Evolutionary conservation across 2,329 filamentous ascomycete genomes (phyloP).

Genomic region (Paraphaeosphaeria minitans): DNA sequence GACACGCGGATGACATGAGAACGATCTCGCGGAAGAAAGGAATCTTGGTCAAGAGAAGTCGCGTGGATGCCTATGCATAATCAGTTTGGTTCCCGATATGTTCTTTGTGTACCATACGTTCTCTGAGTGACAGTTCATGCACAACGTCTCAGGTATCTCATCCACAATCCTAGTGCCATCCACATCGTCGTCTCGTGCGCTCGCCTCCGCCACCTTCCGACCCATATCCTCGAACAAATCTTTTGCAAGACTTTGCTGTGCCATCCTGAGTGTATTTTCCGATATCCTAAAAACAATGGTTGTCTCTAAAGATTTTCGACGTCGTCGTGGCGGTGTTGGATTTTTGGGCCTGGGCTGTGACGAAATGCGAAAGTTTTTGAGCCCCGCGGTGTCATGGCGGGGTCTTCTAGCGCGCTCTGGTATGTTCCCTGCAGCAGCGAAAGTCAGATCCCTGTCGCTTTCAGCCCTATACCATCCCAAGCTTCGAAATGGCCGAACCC

Average conservation of each 20-base stretch:
- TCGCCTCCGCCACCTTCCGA: conserved; percentile 52
- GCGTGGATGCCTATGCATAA: conserved; percentile 76
- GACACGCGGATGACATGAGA: conserved; percentile 94
- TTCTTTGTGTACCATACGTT: conserved; percentile 40
- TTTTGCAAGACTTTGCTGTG: conserved; percentile 48
- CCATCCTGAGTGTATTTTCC: conserved; percentile 33
- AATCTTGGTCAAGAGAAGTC: conserved; percentile 86
- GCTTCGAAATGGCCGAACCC: background rate
- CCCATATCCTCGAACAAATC: conserved; percentile 61
- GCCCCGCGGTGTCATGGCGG: conserved; percentile 38
- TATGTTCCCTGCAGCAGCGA: conserved; percentile 23
- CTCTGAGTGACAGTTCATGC: conserved; percentile 59
- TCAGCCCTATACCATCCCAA: conserved; percentile 34
- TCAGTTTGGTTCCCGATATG: conserved; percentile 22
- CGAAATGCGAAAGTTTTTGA: conserved; percentile 38
- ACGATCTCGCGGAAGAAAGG: conserved; percentile 98
- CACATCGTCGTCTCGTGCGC: conserved; percentile 41
- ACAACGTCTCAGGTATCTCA: conserved; percentile 57
- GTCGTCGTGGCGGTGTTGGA: conserved; percentile 11
- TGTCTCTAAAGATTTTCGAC: background rate
- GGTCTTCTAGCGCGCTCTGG: conserved; percentile 31
- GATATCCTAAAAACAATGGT: background rate
- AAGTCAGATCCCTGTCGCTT: conserved; percentile 20
- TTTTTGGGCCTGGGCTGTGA: conserved; percentile 29
- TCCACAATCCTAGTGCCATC: conserved; percentile 56